Percentiles rank a stretch among this genome's conserved stretches.
Evolutionary conservation across 2,329 filamentous ascomycete genomes (phyloP).

Genomic region (Ceratocystis ficicola): DNA sequence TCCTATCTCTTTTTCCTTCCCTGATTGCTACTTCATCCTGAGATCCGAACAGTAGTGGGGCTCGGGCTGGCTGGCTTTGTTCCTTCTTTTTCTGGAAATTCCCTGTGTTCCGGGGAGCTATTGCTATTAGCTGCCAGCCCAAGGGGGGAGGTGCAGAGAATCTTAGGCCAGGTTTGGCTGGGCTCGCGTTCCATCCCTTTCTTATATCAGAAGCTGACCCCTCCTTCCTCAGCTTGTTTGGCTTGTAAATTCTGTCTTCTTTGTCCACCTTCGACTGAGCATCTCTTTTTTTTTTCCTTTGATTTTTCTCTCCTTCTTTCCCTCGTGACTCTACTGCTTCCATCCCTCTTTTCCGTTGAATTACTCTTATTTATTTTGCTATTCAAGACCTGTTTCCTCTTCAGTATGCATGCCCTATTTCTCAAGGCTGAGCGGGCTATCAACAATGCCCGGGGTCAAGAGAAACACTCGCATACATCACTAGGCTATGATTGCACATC

Average conservation of each 20-base stretch:
- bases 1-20: not conserved
- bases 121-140: not conserved
- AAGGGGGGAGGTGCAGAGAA: not conserved
- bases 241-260: not conserved
- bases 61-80: not conserved
- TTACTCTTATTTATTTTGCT: not conserved
- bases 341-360: not conserved
- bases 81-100: not conserved
- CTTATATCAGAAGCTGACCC: slow-evolving; percentile 3
- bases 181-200: not conserved
- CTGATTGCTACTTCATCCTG: not conserved
- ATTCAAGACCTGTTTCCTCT: not conserved
- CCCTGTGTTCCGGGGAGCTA: not conserved
- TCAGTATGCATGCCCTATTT: slow-evolving; percentile 29
- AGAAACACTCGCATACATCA: slow-evolving; percentile 37
- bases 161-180: not conserved
- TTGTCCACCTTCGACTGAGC: not conserved
- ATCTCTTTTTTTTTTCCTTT: not conserved
- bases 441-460: slow-evolving; percentile 28
- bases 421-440: slow-evolving; percentile 34
- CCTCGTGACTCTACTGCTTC: not conserved
- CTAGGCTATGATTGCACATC: slow-evolving; percentile 33
- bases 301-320: not conserved
- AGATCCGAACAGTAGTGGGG: not conserved
- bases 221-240: slow-evolving; percentile 1